Percentiles rank a stretch among this genome's conserved stretches.
Evolutionary conservation across 2,329 filamentous ascomycete species (phyloP).

Genomic region (Nemania sp.): DNA sequence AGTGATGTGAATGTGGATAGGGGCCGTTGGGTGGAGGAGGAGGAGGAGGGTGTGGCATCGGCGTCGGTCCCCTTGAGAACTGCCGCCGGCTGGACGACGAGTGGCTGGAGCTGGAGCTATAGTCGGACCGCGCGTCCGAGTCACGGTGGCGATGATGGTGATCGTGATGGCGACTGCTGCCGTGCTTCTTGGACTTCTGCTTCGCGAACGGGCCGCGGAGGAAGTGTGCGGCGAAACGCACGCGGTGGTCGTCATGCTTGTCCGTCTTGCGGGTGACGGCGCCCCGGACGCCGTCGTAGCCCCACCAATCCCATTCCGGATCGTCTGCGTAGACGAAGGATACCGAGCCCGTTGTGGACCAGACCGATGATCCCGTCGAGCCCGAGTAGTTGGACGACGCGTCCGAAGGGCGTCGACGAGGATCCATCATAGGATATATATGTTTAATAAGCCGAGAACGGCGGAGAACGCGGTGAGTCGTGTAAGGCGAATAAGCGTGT

Average conservation of each 20-base stretch:
- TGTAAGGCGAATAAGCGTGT: neutral
- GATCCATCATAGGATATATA: conserved; percentile 27
- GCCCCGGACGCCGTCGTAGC: conserved; percentile 36
- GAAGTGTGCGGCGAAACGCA: conserved; percentile 38
- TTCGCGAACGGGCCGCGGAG: conserved; percentile 40
- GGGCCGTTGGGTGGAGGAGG: conserved; percentile 6
- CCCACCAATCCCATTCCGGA: conserved; percentile 27
- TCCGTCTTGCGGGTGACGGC: conserved; percentile 38
- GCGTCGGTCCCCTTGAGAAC: conserved; percentile 12
- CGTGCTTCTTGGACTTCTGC: conserved; percentile 30
- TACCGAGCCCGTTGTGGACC: conserved; percentile 36
- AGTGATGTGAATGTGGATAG: neutral
- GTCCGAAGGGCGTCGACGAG: conserved; percentile 30
- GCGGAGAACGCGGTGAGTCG: neutral
- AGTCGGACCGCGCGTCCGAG: conserved; percentile 23
- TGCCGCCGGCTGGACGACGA: conserved; percentile 22
- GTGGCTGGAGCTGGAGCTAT: conserved; percentile 20
- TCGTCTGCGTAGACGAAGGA: conserved; percentile 40
- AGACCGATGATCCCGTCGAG: conserved; percentile 36
- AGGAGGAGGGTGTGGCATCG: conserved; percentile 16
- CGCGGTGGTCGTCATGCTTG: conserved; percentile 31
- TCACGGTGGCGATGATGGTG: conserved; percentile 20
- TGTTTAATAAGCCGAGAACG: neutral
- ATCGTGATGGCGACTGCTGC: conserved; percentile 12
- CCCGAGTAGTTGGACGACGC: conserved; percentile 35